A percentile compares a stretch with the other conserved stretches of the same genome.
Evolutionary conservation across 208 protist genomes (phyloP).

Genomic region (Trypanosoma theileri): DNA sequence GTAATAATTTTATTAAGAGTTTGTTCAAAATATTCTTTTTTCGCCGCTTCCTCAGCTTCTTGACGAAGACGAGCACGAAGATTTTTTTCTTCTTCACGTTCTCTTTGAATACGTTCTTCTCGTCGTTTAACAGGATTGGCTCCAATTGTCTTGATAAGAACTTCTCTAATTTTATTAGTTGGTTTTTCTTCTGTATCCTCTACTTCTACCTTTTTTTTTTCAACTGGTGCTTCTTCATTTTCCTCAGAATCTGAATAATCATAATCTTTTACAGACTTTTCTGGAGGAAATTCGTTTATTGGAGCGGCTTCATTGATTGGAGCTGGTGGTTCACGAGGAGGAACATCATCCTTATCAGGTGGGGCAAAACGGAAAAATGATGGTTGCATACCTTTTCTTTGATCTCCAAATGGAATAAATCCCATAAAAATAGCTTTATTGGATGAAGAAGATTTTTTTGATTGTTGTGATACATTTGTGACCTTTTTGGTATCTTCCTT

Average conservation of each 20-base stretch:
- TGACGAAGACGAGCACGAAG: conserved; percentile 7
- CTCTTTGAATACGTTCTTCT: conserved; percentile 16
- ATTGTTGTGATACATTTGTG: not conserved
- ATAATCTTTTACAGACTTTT: not conserved
- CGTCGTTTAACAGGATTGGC: conserved; percentile 17
- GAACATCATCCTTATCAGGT: not conserved
- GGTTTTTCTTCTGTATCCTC: not conserved
- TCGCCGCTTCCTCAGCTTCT: conserved; percentile 14
- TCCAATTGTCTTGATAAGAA: conserved; percentile 20
- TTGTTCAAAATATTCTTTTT: conserved; percentile 26
- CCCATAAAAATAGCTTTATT: not conserved
- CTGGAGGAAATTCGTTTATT: not conserved
- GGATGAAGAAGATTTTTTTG: not conserved
- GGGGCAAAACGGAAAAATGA: conserved; percentile 23
- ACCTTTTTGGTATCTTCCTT: too few relatives aligned
- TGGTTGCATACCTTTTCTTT: not conserved
- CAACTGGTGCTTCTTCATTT: not conserved
- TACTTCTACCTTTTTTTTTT: conserved; percentile 1
- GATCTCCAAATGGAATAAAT: not conserved
- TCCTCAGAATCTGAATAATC: not conserved
- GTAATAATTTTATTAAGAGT: conserved; percentile 25
- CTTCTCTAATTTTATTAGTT: conserved; percentile 5
- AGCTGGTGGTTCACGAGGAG: not conserved
- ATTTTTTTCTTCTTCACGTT: conserved; percentile 20
- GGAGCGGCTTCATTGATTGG: not conserved